Conservation (phyloP, 768 basidiomycete species). For the Boletus patriciae region DNA sequence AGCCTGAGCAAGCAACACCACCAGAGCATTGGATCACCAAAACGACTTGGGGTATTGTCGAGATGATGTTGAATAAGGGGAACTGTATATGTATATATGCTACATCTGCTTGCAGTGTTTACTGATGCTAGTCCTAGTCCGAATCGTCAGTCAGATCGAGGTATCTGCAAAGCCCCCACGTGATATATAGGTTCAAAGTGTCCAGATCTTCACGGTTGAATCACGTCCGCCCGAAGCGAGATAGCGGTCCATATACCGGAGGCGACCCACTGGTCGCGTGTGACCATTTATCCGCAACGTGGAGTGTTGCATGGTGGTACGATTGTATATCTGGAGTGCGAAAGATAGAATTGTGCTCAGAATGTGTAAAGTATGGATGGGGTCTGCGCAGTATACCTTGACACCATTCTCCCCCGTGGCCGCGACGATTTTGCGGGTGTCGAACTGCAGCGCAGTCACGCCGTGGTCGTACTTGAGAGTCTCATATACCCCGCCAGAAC, state of each 20-base stretch:
- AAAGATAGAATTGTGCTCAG: conserved; percentile 1
- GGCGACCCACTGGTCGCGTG: conserved; percentile 77
- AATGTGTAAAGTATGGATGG: not conserved
- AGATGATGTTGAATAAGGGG: conserved; percentile 8
- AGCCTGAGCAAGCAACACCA: not conserved
- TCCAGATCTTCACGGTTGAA: conserved; percentile 88
- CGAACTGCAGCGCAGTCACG: conserved; percentile 91
- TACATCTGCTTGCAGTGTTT: conserved; percentile 26
- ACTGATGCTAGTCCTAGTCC: conserved; percentile 22
- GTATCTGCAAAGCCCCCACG: conserved; percentile 11
- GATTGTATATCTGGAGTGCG: conserved; percentile 77
- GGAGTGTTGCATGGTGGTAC: conserved; percentile 88
- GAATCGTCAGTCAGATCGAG: conserved; percentile 11
- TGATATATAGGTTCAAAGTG: conserved; percentile 52
- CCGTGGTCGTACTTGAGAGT: conserved; percentile 88
- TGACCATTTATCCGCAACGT: conserved; percentile 91
- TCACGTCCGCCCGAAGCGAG: conserved; percentile 89
- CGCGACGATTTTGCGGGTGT: conserved; percentile 88
- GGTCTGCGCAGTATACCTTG: conserved; percentile 53
- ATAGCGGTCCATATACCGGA: conserved; percentile 97
- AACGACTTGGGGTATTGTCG: not conserved
- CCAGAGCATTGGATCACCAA: not conserved
- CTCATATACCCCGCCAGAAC: conserved; percentile 85
- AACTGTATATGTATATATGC: conserved; percentile 22
- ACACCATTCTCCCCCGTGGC: conserved; percentile 92